phyloP scores from a whole-genome alignment of 1,284 basidiomycete species.

The Tilletia indica region DNA sequence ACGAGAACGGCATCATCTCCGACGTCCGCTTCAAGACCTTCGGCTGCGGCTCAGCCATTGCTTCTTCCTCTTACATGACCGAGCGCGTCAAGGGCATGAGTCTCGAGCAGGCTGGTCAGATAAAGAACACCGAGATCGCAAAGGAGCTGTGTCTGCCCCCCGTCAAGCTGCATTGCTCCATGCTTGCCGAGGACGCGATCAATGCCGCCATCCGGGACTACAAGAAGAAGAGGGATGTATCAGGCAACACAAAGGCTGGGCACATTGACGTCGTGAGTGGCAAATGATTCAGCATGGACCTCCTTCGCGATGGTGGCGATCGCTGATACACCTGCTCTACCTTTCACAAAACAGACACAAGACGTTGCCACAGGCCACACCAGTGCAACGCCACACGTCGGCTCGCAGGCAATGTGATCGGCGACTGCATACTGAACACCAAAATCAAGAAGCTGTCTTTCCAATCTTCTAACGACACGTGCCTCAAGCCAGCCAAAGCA shows the following conservation, averaged over 20 bases:
- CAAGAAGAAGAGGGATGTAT: constrained; percentile 42
- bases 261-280: constrained; percentile 68
- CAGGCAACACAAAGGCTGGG: constrained; percentile 57
- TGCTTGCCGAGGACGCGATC: constrained; percentile 98
- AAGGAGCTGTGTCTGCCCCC: constrained; percentile 83
- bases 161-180: constrained; percentile 76
- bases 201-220: constrained; percentile 58
- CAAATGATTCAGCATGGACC: neutral
- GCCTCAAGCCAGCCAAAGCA: too few species aligned
- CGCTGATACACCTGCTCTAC: neutral
- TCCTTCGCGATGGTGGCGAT: neutral
- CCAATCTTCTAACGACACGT: too few species aligned
- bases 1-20: constrained; percentile 86
- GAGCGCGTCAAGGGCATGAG: constrained; percentile 94
- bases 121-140: constrained; percentile 99
- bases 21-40: constrained; percentile 87
- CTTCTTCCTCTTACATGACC: constrained; percentile 69
- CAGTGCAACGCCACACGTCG: constrained; percentile 66
- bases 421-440: too few species aligned
- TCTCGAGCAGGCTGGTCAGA: constrained; percentile 88
- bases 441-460: too few species aligned
- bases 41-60: constrained; percentile 88
- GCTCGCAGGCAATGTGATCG: constrained; percentile 25
- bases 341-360: constrained; percentile 59
- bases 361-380: constrained; percentile 68